Evolutionary conservation across 352 stramenopile genomes (phyloP).

Genomic region (Thalassiosira livingstoniorum): DNA sequence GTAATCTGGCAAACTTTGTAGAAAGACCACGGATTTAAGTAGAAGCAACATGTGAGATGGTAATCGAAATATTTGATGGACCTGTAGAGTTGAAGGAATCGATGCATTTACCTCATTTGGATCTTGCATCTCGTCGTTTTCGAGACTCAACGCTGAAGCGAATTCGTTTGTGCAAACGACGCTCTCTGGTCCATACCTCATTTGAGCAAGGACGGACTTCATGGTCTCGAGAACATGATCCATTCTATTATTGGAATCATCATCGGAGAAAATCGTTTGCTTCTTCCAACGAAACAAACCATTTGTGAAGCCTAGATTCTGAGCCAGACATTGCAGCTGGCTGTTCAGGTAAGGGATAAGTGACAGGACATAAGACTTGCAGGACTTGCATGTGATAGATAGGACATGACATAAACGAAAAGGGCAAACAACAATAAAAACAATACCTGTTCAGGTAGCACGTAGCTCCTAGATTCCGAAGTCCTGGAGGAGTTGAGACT

Average conservation of each 20-base stretch:
- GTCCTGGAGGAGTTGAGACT: slow-evolving; percentile 69
- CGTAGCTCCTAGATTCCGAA: slow-evolving; percentile 88
- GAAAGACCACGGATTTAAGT: neutral
- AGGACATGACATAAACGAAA: no score
- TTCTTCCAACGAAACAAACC: slow-evolving; percentile 81
- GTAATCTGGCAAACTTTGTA: slow-evolving; percentile 74
- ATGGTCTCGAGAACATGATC: slow-evolving; percentile 70
- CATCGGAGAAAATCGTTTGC: slow-evolving; percentile 6
- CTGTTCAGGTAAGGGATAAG: no score
- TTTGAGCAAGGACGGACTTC: slow-evolving; percentile 73
- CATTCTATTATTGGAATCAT: slow-evolving; percentile 53
- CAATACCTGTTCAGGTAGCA: slow-evolving; percentile 91
- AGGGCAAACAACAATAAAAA: no score
- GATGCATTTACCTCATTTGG: slow-evolving; percentile 82
- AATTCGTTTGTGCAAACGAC: slow-evolving; percentile 78
- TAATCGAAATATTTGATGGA: no score
- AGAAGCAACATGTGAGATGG: neutral
- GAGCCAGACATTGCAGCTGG: slow-evolving; percentile 87
- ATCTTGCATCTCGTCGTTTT: slow-evolving; percentile 86
- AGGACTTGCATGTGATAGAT: no score
- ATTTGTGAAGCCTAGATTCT: slow-evolving; percentile 85
- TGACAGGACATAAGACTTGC: no score
- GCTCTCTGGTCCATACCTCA: slow-evolving; percentile 69
- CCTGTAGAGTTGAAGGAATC: no score
- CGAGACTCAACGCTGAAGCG: slow-evolving; percentile 69